Conservation (phyloP, 345 rosid species). For the Cardamine occulta region DNA sequence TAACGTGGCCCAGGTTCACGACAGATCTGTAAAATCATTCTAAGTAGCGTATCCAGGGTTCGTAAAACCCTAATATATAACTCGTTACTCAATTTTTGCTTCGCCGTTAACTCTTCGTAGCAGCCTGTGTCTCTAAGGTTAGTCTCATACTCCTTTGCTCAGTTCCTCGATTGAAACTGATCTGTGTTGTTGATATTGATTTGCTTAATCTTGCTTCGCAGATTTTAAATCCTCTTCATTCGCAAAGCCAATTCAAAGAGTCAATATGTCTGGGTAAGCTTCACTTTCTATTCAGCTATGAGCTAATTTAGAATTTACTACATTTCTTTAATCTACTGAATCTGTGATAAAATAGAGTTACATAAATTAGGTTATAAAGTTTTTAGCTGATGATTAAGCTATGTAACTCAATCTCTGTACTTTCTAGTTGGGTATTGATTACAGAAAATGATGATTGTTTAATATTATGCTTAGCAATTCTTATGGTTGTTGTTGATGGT, state of each 20-base stretch:
- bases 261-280: conserved; percentile 46
- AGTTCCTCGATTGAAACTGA: background rate
- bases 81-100: background rate
- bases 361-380: background rate
- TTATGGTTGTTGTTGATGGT: background rate
- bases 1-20: background rate
- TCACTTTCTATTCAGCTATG: background rate
- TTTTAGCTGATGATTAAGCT: background rate
- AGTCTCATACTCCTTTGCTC: conserved; percentile 4
- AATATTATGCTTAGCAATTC: background rate
- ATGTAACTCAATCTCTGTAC: background rate
- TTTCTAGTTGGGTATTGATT: background rate
- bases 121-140: conserved; percentile 36
- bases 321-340: conserved; percentile 1
- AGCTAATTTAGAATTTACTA: background rate
- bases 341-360: background rate
- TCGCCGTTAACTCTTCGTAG: background rate
- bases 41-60: conserved; percentile 19
- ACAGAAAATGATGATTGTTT: background rate
- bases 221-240: conserved; percentile 11
- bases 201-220: conserved; percentile 8
- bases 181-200: background rate
- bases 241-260: conserved; percentile 10
- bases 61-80: conserved; percentile 42
- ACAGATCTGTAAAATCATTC: background rate